Evolutionary conservation across 2,329 filamentous ascomycete genomes (phyloP), one percentile per base, ranked within the genome.

Genomic region (Chrysosporium keratinophilum): DNA sequence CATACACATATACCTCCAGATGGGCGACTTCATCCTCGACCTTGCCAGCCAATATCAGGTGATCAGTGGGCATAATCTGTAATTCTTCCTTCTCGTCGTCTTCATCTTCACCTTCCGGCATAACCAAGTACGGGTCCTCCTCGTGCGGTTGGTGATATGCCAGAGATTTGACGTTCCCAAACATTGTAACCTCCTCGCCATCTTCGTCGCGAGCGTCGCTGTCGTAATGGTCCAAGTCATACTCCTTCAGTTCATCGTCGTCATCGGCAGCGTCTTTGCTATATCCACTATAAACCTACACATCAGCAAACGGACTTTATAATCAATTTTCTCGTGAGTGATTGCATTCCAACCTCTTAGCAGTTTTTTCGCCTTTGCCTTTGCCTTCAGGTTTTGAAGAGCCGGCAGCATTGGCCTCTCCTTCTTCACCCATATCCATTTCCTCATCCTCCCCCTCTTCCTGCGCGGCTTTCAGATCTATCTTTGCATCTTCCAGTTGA

Each of bases 21-120:
- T 97, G 91, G 15, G 93, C 91, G 57, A 98, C 84, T 68, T 98
- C 93, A 63, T 98, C 93, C 71, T 98, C 93, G 50, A 97, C 85
- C 73, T 95, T 91, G 60, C 89, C 90, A 10, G 91, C 87, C 46
- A 98, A 76, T 34, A 98, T 78, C 56, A 98, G 76, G 68, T 97
- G 98, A 72, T 98, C 93, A 14, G 88, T 93, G 2, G 88, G 83
- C 60, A 97, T 72, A 59, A 98, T 87, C 71, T 98, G 90, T 53
- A 98, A 78, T 63, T 98, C 91, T 72, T 97, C 88, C 55, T 89
- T 80, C 61, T 97, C 93, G 54, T 95, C 87, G 37, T 85, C 80
- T 43, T 80, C 81, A 39, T 80, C 73, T 52, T 78, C 76, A 52
- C 74, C 78, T 60, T 83, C 82, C 56, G 87, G 79, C 64, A 98